Evolutionary conservation across 1,284 basidiomycete species (phyloP), one percentile per base, ranked within the genome.

Genomic region (Singerocomus rubriflavus): DNA sequence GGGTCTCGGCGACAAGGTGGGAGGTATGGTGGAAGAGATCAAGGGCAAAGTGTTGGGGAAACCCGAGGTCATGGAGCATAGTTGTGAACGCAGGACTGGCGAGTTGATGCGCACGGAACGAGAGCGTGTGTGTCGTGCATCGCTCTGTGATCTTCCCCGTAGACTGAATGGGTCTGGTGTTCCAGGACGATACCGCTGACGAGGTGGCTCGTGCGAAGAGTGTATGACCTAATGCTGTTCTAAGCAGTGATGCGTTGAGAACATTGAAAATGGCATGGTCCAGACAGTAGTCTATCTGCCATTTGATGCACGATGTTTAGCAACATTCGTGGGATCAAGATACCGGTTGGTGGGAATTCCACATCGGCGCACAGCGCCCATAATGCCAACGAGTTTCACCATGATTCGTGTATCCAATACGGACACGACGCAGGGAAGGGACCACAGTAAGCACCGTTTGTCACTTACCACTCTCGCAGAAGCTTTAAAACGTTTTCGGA

Each of bases 31-130:
- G 54, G 80, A 83, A 50, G 70, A 80, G 57, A 30, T 80, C 26
- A 73, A 70, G 55, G 81, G 81, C 4, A 82, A 79, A 61, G 48
- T 81, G 8, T 69, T 72, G 6, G 60, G 59, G 13, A 74, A 81
- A 44, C 75, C 72, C 4, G 76, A 73, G 1, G 57, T 76, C 9
- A 72, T 71, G 1, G 58, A 76, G 50, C 76, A 75, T 44, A 81
- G 81, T 0, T 71, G 66, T 29, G 73, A 78, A 7, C 67, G 73
- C 38, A 69, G 66, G 40, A 76, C 73, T 1, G 82, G 82, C 25
- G 74, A 77, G 56, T 57, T 78, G 53, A 75, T 74, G 66, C 63
- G 62, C 49, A 77, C 70, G 62, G 67, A 79, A 57, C 53, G 68
- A 30, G 71, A 74, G 27, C 69, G 63, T 48, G 73, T 56, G 66